Base-by-base conservation (phyloP, 2,329 filamentous ascomycete species). In the Ophiostoma sp. region DNA sequence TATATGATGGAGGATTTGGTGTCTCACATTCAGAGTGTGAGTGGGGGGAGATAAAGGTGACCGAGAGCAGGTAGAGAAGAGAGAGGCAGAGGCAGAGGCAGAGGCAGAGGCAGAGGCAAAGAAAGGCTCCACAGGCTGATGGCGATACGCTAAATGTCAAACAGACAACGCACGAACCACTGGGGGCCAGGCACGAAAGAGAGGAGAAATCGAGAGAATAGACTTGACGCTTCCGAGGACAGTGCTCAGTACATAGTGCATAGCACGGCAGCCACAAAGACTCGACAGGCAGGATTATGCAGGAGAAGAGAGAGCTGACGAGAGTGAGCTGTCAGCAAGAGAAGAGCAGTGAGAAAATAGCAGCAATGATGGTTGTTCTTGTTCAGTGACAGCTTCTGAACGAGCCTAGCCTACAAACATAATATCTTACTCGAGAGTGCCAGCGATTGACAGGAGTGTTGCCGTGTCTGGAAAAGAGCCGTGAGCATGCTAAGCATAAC, bases 151-250 rank as follows among this genome's bases (percentile, higher is more conserved):
- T 57, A n/a, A 27, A 57, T 57, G 8, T 15, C 52, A 57, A 27
- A 57, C 52, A 27, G 57, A 62, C 57, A 62, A 62, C 57, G 57
- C 57, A 62, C 57, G 27, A 62, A 62, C 57, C 57, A 62, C 27
- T 62, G 57, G 57, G 57, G 57, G 15, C 27, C 13, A 62, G 27
- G 57, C 10, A 27, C 52, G 52, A 17, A 52, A 52, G 17, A 57
- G n/a, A 54, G 48, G 48, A 11, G 44, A 48, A 17, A 0, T 8
- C 44, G 11, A 48, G 44, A 20, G 17, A 48, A 4, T 7, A 39
- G 44, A 48, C 44, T 48, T 17, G 44, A 48, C 5, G 13, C 5
- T 4, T 44, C 1, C 0, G 13, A 48, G 39, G 39, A 41, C n/a
- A n/a, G n/a, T n/a, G n/a, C n/a, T 41, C 10, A 41, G 11, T 41